These are phyloP conservation scores for Collybia sp. DNA, from an alignment of 768 basidiomycete species.

Conservation along the genomic window DNA sequence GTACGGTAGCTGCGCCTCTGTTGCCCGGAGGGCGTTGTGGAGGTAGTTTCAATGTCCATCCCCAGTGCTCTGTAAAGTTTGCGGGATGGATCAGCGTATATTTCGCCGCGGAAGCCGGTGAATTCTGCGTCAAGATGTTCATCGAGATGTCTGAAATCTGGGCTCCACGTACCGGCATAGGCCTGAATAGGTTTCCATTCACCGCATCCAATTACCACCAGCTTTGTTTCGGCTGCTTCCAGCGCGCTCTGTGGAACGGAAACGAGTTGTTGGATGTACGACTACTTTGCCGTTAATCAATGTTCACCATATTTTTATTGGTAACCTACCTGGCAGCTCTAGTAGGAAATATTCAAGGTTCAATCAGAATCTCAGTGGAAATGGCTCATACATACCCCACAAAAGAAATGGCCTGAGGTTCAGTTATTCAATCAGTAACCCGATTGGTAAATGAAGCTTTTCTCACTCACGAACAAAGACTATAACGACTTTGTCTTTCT, in stretches of 20 bases:
- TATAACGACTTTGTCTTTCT: slow-evolving; percentile 46
- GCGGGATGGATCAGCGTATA: slow-evolving; percentile 66
- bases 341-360: background rate
- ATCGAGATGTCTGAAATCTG: too few relatives aligned
- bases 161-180: slow-evolving; percentile 40
- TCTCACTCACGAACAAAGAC: slow-evolving; percentile 54
- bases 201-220: slow-evolving; percentile 60
- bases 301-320: background rate
- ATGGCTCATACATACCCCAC: slow-evolving; percentile 39
- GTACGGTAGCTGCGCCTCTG: slow-evolving; percentile 42
- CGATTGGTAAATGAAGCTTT: background rate
- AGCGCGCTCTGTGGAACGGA: slow-evolving; percentile 35
- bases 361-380: background rate
- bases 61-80: slow-evolving; percentile 56
- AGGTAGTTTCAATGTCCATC: slow-evolving; percentile 48
- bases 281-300: slow-evolving; percentile 21
- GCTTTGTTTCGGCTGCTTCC: slow-evolving; percentile 28
- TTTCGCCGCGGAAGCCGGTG: slow-evolving; percentile 37
- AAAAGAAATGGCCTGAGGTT: slow-evolving; percentile 57
- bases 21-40: slow-evolving; percentile 38
- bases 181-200: slow-evolving; percentile 43
- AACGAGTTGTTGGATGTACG: slow-evolving; percentile 44
- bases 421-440: background rate
- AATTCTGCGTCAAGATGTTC: slow-evolving; percentile 27
- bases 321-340: slow-evolving; percentile 38